Percentiles rank a stretch among this genome's conserved stretches.
phyloP scores from a whole-genome alignment of 306 rosid species.

The Hippophae tibetana region DNA sequence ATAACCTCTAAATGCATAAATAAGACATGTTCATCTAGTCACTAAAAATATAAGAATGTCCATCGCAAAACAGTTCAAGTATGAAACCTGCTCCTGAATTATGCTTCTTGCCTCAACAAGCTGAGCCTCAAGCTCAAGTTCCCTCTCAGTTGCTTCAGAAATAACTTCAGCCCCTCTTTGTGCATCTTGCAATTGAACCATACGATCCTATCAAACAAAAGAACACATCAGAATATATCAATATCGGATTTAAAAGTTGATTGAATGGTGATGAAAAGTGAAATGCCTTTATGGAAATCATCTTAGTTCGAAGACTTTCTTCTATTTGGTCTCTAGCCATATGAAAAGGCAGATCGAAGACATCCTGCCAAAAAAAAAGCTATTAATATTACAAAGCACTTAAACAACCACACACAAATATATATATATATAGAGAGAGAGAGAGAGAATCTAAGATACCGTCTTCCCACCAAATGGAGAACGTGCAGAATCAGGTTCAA shows the following conservation, averaged over 20 bases:
- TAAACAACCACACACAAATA: not conserved
- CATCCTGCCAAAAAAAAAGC: constrained; percentile 55
- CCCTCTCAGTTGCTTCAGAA: constrained; percentile 96
- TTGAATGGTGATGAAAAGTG: constrained; percentile 8
- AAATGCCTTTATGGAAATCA: constrained; percentile 88
- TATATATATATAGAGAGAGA: no score
- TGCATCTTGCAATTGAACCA: constrained; percentile 96
- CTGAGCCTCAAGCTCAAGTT: constrained; percentile 99
- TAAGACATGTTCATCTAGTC: not conserved
- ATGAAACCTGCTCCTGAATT: constrained; percentile 88
- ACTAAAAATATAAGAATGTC: not conserved
- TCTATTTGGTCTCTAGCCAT: constrained; percentile 99
- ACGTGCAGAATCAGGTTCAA: constrained; percentile 56
- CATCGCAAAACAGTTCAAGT: constrained; percentile 5
- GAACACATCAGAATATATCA: constrained; percentile 10
- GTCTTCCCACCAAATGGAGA: constrained; percentile 93
- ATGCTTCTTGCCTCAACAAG: constrained; percentile 99
- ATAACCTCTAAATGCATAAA: not conserved
- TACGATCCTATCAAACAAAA: constrained; percentile 60
- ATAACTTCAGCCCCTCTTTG: constrained; percentile 93
- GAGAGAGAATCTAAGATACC: constrained; percentile 36
- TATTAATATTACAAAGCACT: constrained; percentile 5
- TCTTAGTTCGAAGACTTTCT: constrained; percentile 91
- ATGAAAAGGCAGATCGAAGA: constrained; percentile 92
- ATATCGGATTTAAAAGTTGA: constrained; percentile 11